Base-by-base conservation (phyloP, 1,284 basidiomycete species). In the Boletus smithii region DNA sequence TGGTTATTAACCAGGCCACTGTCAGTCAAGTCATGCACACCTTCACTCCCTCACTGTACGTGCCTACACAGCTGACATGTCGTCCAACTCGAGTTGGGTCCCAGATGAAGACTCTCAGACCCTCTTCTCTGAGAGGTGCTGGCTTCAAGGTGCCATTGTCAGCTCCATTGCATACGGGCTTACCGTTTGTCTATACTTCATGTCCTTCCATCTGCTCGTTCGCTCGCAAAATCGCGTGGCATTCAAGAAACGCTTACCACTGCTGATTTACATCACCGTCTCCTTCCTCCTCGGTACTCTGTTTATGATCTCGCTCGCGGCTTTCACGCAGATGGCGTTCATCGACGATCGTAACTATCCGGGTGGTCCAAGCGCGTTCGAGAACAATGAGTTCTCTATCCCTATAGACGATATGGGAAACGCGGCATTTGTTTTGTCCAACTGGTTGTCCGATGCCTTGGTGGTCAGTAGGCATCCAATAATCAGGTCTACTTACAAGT, bases 271-370 rank as follows among this genome's bases (percentile, higher is more conserved):
- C 44, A 57, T 62, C 31, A 49, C 44, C 4, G 0, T 49, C 8
- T 27, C 58, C 8, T 60, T 70, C 48, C 10, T 54, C 14, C 49
- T 66, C 11, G 56, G 54, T 1, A 63, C 63, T 5, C 13, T 68
- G 37, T 58, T 59, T 45, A 44, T 67, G 46, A 13, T 42, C 13
- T 18, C 46, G 3, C 33, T 40, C 2, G 41, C 55, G 1, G 42
- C 51, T 6, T 59, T 64, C 45, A 61, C 57, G 0, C 57, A 70
- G 36, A 54, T 60, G 46, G 55, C 55, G 5, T 71, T 64, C 46
- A 63, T 71, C 35, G 54, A 67, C 42, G 27, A 67, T 44, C 57
- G 67, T 5, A 50, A 59, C 39, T 67, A 57, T 41, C 62, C 63
- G 1, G 67, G 69, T 0, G 63, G 59, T 38, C 59, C 51, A 23